Conservation (phyloP, 1,284 basidiomycete genomes). For the Tremellales sp. region DNA sequence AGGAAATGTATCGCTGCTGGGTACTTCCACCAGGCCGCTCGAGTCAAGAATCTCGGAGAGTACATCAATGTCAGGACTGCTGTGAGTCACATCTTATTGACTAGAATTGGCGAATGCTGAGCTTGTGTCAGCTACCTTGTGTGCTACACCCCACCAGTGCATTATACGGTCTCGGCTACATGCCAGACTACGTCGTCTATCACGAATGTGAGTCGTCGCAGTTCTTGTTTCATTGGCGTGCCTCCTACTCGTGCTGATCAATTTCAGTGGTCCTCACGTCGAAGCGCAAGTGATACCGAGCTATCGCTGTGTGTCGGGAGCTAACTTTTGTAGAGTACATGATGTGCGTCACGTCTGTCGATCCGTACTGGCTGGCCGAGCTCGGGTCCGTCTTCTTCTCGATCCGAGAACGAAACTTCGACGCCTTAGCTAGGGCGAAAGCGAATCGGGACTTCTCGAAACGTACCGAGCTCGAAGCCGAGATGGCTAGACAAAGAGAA, state of each 20-base stretch:
- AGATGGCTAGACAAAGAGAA: slow-evolving; percentile 81
- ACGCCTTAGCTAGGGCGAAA: slow-evolving; percentile 63
- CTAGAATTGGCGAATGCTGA: slow-evolving; percentile 4
- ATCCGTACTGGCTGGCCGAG: slow-evolving; percentile 92
- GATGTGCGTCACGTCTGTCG: slow-evolving; percentile 93
- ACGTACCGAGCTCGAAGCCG: slow-evolving; percentile 75
- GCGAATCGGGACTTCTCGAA: slow-evolving; percentile 85
- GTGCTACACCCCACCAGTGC: slow-evolving; percentile 90
- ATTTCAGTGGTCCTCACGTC: slow-evolving; percentile 72
- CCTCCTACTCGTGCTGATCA: slow-evolving; percentile 12
- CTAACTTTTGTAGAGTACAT: slow-evolving; percentile 62
- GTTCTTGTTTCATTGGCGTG: slow-evolving; percentile 7
- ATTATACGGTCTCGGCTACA: slow-evolving; percentile 92
- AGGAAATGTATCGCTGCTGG: slow-evolving; percentile 97
- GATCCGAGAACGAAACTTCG: slow-evolving; percentile 91
- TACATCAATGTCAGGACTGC: slow-evolving; percentile 98
- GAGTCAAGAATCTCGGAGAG: slow-evolving; percentile 97
- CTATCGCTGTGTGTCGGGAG: neutral
- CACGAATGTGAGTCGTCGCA: slow-evolving; percentile 61
- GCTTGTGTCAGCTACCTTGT: slow-evolving; percentile 41
- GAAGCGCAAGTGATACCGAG: slow-evolving; percentile 54
- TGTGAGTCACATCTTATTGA: slow-evolving; percentile 33
- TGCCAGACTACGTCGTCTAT: slow-evolving; percentile 93
- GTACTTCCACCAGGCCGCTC: slow-evolving; percentile 98
- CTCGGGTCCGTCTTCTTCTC: slow-evolving; percentile 92